These are phyloP conservation scores for Annulohypoxylon nitens DNA, from an alignment of 495 filamentous ascomycete species.

Conservation along the genomic window DNA sequence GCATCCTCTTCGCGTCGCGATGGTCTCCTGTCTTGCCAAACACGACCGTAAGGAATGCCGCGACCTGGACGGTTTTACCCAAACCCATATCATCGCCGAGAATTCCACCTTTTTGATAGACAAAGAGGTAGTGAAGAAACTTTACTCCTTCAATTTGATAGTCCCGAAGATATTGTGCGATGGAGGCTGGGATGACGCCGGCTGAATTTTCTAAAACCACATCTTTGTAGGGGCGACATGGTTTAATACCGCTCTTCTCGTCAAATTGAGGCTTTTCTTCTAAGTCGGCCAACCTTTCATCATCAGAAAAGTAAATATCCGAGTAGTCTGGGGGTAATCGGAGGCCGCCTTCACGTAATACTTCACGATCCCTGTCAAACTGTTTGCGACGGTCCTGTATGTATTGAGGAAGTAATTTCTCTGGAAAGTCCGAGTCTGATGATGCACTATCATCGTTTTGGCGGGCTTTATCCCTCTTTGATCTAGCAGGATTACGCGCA, in stretches of 20 bases:
- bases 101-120: conserved; percentile 92
- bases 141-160: conserved; percentile 90
- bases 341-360: conserved; percentile 75
- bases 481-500: conserved; percentile 20
- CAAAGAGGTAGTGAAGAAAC: conserved; percentile 90
- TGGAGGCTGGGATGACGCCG: conserved; percentile 88
- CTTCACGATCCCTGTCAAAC: conserved; percentile 69
- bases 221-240: conserved; percentile 77
- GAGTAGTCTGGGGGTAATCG: conserved; percentile 84
- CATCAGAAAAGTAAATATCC: conserved; percentile 88
- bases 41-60: conserved; percentile 90
- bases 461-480: conserved; percentile 14
- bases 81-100: conserved; percentile 97
- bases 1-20: conserved; percentile 89
- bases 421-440: conserved; percentile 28
- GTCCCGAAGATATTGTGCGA: conserved; percentile 91
- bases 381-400: conserved; percentile 65
- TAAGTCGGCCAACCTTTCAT: conserved; percentile 73
- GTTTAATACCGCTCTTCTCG: conserved; percentile 63
- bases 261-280: conserved; percentile 79
- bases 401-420: conserved; percentile 58
- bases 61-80: conserved; percentile 97
- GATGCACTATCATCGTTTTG: conserved; percentile 40
- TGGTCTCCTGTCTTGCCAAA: conserved; percentile 97
- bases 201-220: conserved; percentile 79